Evolutionary conservation across 768 basidiomycete genomes (phyloP), one percentile per base, ranked within the genome.

Genomic region (Tricholoma matsutake): DNA sequence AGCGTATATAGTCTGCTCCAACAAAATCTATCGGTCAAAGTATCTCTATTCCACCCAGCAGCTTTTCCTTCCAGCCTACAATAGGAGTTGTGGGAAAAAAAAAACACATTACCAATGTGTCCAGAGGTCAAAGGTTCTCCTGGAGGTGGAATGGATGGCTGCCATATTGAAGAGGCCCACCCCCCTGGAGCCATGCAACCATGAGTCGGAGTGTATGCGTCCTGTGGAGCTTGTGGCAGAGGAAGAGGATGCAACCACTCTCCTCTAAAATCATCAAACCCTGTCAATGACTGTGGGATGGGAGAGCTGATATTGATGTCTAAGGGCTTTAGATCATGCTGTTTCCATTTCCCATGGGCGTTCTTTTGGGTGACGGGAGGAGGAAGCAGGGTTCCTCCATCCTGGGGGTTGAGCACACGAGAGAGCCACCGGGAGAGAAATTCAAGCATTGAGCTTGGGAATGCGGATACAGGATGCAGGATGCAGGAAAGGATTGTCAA

Each of bases 211-310:
- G 51, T n/a, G 51, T 31, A 31, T 53, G 28, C 29, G 22, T 25
- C 22, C 22, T 25, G 22, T 3, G 22, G 25, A 0, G 25, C 11
- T 28, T 25, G 47, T 11, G 47, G 47, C 11, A 28, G 47, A 6
- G 51, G 29, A 53, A 25, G 16, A 18, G 29, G 51, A 68, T 32
- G 54, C 25, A 57, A 37, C 53, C 61, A 69, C 70, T 47, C 8
- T 5, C 22, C 35, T 4, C 16, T n/a, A 22, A 20, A 22, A 57
- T 47, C 41, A 34, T 57, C 67, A 51, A 72, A 70, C 2, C 74
- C 75, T 6, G 75, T 74, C 16, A 76, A 61, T 6, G 76, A 73
- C n/a, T 72, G 67, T 4, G 72, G 75, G 32, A 76, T 74, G 31
- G 75, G 75, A 41, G 71, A 60, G 59, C 75, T 76, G 61, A 74